phyloP scores from a whole-genome alignment of 2,329 filamentous ascomycete genomes.

The Xylariaceae sp. region DNA sequence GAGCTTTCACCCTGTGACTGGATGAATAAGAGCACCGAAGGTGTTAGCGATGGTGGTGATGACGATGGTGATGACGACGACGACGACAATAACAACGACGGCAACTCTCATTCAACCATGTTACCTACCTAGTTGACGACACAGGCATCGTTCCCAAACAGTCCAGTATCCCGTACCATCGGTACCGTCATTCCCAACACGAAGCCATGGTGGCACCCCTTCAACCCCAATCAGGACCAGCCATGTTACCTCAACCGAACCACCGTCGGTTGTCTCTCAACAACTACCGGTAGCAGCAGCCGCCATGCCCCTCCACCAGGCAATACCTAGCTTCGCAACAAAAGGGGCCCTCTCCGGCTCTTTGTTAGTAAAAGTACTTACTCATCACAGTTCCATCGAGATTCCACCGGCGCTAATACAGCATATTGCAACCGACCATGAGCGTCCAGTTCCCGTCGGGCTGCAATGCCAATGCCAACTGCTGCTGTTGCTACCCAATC shows the following conservation, averaged over 20 bases:
- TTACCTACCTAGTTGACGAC: not conserved
- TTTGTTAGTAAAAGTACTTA: not conserved
- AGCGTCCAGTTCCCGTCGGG: not conserved
- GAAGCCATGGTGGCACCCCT: not conserved
- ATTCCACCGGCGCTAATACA: not conserved
- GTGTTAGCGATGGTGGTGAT: not conserved
- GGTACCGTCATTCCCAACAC: not conserved
- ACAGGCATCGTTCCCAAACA: not conserved
- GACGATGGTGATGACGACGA: not conserved
- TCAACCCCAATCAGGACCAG: not conserved
- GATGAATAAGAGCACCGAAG: not conserved
- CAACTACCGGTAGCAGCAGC: not conserved
- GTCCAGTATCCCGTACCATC: too few species aligned
- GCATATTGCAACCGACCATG: not conserved
- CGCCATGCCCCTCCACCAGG: not conserved
- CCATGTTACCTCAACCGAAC: not conserved
- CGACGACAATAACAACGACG: not conserved
- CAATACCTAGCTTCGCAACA: not conserved
- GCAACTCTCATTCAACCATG: not conserved
- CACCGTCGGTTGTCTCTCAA: not conserved
- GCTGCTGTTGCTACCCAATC: slow-evolving; percentile 11
- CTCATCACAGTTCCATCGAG: not conserved
- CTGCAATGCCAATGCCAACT: not conserved
- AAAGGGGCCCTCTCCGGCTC: not conserved
- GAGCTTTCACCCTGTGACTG: not conserved